These are phyloP conservation scores for Fusarium sp. DNA, from an alignment of 2,329 filamentous ascomycete genomes.

Conservation along the genomic window DNA sequence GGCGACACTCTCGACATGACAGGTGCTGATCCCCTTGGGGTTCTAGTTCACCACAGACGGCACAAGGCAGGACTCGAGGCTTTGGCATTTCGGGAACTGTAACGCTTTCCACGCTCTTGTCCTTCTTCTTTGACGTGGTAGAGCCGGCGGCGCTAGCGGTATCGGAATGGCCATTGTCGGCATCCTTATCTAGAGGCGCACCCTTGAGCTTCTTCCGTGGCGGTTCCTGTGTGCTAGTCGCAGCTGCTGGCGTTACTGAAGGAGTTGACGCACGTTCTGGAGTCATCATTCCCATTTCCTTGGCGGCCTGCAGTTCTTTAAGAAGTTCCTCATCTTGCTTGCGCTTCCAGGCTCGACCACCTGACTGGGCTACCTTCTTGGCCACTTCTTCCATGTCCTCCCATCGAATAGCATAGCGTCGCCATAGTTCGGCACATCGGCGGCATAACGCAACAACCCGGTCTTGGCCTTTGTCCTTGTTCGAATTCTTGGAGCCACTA, in stretches of 20 bases:
- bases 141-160: constrained; percentile 55
- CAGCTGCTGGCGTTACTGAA: constrained; percentile 39
- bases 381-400: constrained; percentile 92
- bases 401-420: constrained; percentile 95
- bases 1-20: constrained; percentile 85
- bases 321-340: constrained; percentile 92
- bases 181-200: constrained; percentile 62
- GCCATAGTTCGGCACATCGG: constrained; percentile 92
- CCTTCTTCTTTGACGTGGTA: constrained; percentile 67
- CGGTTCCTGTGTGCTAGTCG: constrained; percentile 58
- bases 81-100: constrained; percentile 81
- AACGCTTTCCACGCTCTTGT: constrained; percentile 65
- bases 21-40: constrained; percentile 77
- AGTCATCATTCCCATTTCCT: constrained; percentile 64
- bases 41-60: constrained; percentile 82
- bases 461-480: constrained; percentile 81
- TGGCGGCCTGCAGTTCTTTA: constrained; percentile 75
- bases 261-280: constrained; percentile 58
- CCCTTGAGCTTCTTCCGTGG: constrained; percentile 75
- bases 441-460: constrained; percentile 87
- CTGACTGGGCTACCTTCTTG: constrained; percentile 84
- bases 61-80: constrained; percentile 82
- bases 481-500: constrained; percentile 63
- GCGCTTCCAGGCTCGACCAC: constrained; percentile 85
- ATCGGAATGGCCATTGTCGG: constrained; percentile 61